Conservation (phyloP, 2,329 filamentous ascomycete species). For the Ilyonectria sp. region DNA sequence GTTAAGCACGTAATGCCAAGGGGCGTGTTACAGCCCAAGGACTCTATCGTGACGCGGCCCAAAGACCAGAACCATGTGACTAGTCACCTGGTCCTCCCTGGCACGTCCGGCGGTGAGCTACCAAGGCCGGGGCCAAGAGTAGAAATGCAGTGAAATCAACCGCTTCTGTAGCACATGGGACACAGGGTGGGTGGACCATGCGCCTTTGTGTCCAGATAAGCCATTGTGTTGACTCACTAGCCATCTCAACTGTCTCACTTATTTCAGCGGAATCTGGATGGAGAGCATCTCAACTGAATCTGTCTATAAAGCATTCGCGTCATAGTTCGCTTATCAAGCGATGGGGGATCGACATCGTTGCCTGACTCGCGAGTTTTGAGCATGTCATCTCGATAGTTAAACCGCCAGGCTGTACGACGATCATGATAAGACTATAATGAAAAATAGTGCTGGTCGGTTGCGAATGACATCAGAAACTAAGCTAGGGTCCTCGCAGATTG, state of each 20-base stretch:
- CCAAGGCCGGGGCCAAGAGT: conserved; percentile 2
- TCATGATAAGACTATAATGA: conserved; percentile 22
- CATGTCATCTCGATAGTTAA: conserved; percentile 8
- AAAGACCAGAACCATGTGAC: conserved; percentile 2
- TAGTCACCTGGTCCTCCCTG: neutral
- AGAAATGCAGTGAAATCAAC: conserved; percentile 12
- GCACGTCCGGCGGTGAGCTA: conserved; percentile 15
- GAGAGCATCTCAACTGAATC: conserved; percentile 6
- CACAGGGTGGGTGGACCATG: conserved; percentile 12
- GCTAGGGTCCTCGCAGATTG: neutral
- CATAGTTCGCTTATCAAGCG: conserved; percentile 16
- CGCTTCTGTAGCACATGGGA: conserved; percentile 11
- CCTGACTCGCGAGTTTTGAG: conserved; percentile 17
- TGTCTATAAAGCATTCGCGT: neutral
- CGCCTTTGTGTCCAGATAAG: conserved; percentile 14
- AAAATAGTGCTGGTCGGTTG: neutral
- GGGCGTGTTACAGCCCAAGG: neutral
- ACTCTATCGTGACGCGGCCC: neutral
- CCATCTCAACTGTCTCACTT: conserved; percentile 23
- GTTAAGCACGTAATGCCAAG: conserved; percentile 2
- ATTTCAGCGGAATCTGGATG: conserved; percentile 7
- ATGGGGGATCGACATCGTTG: conserved; percentile 12
- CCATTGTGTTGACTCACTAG: conserved; percentile 18
- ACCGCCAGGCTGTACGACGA: conserved; percentile 16
- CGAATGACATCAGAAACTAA: conserved; percentile 17